A percentile compares a stretch with the other conserved stretches of the same genome.
Evolutionary conservation across 2,329 filamentous ascomycete genomes (phyloP).

Genomic region (Salinomyces thailandicus): DNA sequence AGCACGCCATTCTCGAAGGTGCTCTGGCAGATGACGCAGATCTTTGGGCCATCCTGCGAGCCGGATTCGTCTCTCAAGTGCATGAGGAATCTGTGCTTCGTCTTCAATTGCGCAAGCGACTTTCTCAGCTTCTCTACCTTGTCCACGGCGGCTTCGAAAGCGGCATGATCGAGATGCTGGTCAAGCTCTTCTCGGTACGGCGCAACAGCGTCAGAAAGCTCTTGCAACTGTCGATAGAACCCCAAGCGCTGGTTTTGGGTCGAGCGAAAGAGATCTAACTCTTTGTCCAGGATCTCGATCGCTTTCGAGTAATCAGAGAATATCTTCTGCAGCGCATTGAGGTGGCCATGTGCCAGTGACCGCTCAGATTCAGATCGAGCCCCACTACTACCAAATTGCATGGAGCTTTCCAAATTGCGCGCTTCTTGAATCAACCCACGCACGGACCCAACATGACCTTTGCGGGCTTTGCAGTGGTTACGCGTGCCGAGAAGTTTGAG

Average conservation of each 20-base stretch:
- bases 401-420: conserved; percentile 49
- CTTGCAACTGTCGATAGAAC: conserved; percentile 83
- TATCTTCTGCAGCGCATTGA: conserved; percentile 49
- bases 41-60: conserved; percentile 43
- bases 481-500: conserved; percentile 38
- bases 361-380: conserved; percentile 52
- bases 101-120: conserved; percentile 52
- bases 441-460: conserved; percentile 52
- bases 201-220: conserved; percentile 77
- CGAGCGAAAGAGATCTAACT: conserved; percentile 63
- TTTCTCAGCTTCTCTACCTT: conserved; percentile 44
- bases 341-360: conserved; percentile 51
- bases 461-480: conserved; percentile 36
- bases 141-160: conserved; percentile 33
- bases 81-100: conserved; percentile 67
- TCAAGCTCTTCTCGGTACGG: conserved; percentile 58
- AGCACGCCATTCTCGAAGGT: conserved; percentile 67
- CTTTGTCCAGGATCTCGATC: conserved; percentile 48
- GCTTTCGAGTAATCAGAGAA: conserved; percentile 43
- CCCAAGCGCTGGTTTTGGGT: conserved; percentile 79
- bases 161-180: conserved; percentile 42
- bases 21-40: conserved; percentile 79
- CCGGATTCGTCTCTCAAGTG: conserved; percentile 52
- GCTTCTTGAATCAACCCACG: conserved; percentile 60
- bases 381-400: conserved; percentile 47